phyloP scores from a whole-genome alignment of 805 yeast species.

The Ogataea ramenticola region DNA sequence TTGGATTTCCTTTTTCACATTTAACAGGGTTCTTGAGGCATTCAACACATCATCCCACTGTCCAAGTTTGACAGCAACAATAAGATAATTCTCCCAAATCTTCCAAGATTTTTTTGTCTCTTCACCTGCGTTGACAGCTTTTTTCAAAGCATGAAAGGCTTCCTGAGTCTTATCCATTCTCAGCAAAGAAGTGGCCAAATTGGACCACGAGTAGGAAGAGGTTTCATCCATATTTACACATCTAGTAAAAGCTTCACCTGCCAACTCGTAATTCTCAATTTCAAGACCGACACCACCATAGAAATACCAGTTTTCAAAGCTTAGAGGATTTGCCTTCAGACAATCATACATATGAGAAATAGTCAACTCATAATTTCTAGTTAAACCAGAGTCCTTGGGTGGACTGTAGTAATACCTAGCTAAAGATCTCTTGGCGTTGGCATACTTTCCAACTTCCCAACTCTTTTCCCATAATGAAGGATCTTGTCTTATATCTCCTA shows the following conservation, averaged over 20 bases:
- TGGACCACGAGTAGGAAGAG: slow-evolving; percentile 84
- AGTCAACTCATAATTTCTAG: slow-evolving; percentile 45
- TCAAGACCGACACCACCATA: slow-evolving; percentile 90
- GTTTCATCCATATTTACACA: slow-evolving; percentile 82
- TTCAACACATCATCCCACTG: slow-evolving; percentile 84
- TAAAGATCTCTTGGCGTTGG: slow-evolving; percentile 79
- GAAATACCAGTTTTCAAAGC: slow-evolving; percentile 80
- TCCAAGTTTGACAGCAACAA: slow-evolving; percentile 73
- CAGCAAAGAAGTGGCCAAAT: slow-evolving; percentile 74
- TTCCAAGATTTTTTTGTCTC: slow-evolving; percentile 73
- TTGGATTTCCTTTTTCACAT: slow-evolving; percentile 43
- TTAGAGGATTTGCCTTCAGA: slow-evolving; percentile 62
- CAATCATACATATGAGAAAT: slow-evolving; percentile 70
- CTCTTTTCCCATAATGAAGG: slow-evolving; percentile 75
- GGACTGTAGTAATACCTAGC: slow-evolving; percentile 67
- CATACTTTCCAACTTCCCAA: slow-evolving; percentile 79
- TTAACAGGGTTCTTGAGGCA: slow-evolving; percentile 62
- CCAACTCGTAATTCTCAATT: slow-evolving; percentile 57
- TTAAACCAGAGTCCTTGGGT: slow-evolving; percentile 45
- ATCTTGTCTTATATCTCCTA: slow-evolving; percentile 80
- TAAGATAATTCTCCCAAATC: slow-evolving; percentile 80
- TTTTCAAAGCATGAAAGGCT: slow-evolving; percentile 78
- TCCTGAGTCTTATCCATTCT: slow-evolving; percentile 59
- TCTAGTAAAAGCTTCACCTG: slow-evolving; percentile 88
- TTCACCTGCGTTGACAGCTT: slow-evolving; percentile 65